Conservation (phyloP, 768 basidiomycete genomes). For the Leccinum ochraceum region DNA sequence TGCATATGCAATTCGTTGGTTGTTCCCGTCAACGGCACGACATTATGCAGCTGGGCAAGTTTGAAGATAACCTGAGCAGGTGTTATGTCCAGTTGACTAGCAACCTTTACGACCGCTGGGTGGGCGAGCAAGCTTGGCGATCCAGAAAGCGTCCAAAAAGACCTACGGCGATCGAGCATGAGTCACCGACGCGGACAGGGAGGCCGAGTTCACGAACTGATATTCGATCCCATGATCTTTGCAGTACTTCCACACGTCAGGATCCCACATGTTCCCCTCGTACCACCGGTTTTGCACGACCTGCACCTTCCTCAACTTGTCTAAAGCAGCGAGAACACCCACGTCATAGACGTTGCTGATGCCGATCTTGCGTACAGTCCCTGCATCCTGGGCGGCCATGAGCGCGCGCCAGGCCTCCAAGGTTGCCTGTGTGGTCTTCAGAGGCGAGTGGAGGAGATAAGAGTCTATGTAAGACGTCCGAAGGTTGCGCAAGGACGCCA, state of each 20-base stretch:
- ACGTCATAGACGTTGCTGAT: conserved; percentile 80
- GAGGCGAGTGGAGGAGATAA: conserved; percentile 77
- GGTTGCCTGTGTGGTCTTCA: conserved; percentile 57
- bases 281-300: conserved; percentile 88
- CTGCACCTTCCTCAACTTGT: conserved; percentile 56
- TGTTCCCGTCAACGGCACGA: conserved; percentile 78
- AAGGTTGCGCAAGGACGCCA: conserved; percentile 65
- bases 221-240: conserved; percentile 63
- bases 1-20: conserved; percentile 66
- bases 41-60: conserved; percentile 62
- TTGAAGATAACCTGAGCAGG: conserved; percentile 68
- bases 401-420: conserved; percentile 70
- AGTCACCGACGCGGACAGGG: neutral
- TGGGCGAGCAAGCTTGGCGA: conserved; percentile 62
- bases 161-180: conserved; percentile 41
- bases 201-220: conserved; percentile 48
- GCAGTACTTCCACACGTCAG: conserved; percentile 64
- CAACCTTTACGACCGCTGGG: conserved; percentile 45
- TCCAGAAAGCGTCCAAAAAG: conserved; percentile 88
- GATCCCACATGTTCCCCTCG: conserved; percentile 78
- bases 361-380: conserved; percentile 64
- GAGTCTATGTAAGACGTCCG: conserved; percentile 75
- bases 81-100: conserved; percentile 50
- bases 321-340: conserved; percentile 50
- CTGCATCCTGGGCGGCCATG: conserved; percentile 60